Conservation (phyloP, 345 rosid genomes). For the Hypericum androsaemum region DNA sequence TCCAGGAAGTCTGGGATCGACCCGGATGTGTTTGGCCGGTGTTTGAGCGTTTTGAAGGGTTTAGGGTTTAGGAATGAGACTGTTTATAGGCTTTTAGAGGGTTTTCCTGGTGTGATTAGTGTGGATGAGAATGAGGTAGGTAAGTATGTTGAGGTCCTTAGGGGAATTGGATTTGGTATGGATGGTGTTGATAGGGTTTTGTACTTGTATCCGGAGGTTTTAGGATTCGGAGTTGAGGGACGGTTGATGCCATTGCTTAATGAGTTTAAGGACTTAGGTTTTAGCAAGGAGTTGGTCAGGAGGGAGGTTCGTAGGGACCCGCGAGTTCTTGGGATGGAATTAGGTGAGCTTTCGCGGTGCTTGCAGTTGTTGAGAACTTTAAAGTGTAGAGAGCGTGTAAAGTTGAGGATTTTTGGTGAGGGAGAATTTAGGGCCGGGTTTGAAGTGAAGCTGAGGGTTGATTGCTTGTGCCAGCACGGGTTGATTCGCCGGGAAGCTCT, state of each 20-base stretch:
- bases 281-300: slow-evolving; percentile 31
- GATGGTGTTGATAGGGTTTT: slow-evolving; percentile 42
- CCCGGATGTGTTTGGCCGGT: slow-evolving; percentile 33
- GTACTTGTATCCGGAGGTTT: slow-evolving; percentile 33
- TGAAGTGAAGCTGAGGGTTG: slow-evolving; percentile 60
- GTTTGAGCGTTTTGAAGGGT: slow-evolving; percentile 33
- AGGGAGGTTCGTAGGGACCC: slow-evolving; percentile 60
- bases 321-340: slow-evolving; percentile 52
- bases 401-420: slow-evolving; percentile 31
- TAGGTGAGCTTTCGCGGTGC: slow-evolving; percentile 67
- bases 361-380: slow-evolving; percentile 41
- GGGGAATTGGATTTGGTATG: slow-evolving; percentile 28
- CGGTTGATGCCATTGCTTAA: slow-evolving; percentile 50
- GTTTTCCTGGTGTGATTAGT: slow-evolving; percentile 37
- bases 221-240: slow-evolving; percentile 40
- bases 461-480: slow-evolving; percentile 66
- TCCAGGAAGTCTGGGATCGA: slow-evolving; percentile 39
- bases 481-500: slow-evolving; percentile 68
- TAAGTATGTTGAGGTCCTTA: slow-evolving; percentile 41
- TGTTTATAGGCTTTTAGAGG: slow-evolving; percentile 38
- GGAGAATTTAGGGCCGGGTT: slow-evolving; percentile 65
- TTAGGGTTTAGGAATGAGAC: slow-evolving; percentile 51
- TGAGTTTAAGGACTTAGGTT: slow-evolving; percentile 54
- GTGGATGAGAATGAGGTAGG: slow-evolving; percentile 36
- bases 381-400: slow-evolving; percentile 56